Percentiles rank a stretch among this genome's conserved stretches.
These are phyloP conservation scores for Cadophora malorum DNA, from an alignment of 2,329 filamentous ascomycete species.

Conservation along the genomic window DNA sequence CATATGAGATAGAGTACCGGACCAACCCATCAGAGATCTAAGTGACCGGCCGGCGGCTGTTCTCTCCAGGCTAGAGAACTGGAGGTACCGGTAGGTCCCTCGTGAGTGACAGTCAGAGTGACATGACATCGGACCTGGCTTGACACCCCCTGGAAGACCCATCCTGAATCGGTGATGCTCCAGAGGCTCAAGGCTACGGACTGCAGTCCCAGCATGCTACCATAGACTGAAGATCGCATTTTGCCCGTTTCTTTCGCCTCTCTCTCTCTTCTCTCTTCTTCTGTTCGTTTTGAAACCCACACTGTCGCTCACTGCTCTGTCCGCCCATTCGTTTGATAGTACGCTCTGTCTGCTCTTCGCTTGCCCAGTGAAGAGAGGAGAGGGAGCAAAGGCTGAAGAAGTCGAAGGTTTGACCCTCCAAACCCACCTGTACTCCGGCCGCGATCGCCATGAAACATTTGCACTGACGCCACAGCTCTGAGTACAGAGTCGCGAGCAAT, in stretches of 20 bases:
- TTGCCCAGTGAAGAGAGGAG: background rate
- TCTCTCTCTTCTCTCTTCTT: background rate
- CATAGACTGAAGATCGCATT: constrained; percentile 6
- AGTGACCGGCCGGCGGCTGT: constrained; percentile 5
- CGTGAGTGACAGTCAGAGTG: background rate
- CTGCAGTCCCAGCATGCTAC: constrained; percentile 12
- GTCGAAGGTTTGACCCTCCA: constrained; percentile 17
- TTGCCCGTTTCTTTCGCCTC: background rate
- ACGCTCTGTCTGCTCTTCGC: constrained; percentile 5
- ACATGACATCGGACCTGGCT: constrained; percentile 6
- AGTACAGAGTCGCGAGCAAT: background rate
- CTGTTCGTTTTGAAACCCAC: background rate
- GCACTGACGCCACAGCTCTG: constrained; percentile 16
- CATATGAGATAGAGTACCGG: background rate
- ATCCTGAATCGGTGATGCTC: constrained; percentile 16
- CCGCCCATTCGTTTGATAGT: constrained; percentile 1
- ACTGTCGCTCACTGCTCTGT: constrained; percentile 11
- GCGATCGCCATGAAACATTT: constrained; percentile 23
- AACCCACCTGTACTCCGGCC: background rate
- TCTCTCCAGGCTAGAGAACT: background rate
- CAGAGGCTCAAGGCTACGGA: constrained; percentile 9
- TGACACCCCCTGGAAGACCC: background rate
- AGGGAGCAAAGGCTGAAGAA: background rate
- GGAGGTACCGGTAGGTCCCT: background rate
- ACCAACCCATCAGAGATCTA: background rate